phyloP scores from a whole-genome alignment of 768 basidiomycete species.

The Suillus subalutaceus region DNA sequence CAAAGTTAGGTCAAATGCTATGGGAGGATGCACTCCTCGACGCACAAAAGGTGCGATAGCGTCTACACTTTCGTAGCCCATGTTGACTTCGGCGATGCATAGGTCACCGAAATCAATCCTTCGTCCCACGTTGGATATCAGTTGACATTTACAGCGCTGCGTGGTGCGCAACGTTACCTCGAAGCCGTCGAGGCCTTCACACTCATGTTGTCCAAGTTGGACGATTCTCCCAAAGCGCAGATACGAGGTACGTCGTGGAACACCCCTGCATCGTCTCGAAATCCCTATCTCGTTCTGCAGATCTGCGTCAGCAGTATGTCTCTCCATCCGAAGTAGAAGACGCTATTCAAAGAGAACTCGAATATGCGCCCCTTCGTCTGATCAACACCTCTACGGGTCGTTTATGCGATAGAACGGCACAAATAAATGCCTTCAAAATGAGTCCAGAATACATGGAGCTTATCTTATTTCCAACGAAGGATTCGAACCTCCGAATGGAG shows the following conservation, averaged over 20 bases:
- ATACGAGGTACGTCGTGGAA: neutral
- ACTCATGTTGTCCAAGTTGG: neutral
- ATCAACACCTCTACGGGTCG: neutral
- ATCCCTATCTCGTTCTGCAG: neutral
- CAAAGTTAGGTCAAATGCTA: neutral
- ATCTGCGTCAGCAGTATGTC: neutral
- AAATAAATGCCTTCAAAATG: neutral
- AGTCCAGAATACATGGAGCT: neutral
- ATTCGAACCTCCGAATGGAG: neutral
- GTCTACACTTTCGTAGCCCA: neutral
- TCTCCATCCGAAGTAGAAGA: neutral
- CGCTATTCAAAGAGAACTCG: neutral
- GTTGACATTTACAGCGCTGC: neutral
- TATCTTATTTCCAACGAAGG: neutral
- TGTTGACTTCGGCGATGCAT: neutral
- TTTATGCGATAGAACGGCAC: neutral
- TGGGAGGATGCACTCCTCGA: neutral
- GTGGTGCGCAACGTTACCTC: neutral
- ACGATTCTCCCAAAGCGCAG: neutral
- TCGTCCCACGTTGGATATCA: neutral
- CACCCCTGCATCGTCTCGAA: neutral
- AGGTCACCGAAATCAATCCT: neutral
- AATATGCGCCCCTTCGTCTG: neutral
- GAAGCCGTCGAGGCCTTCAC: neutral
- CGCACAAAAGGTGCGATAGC: neutral